These are phyloP conservation scores for Citrullus colocynthis DNA, from an alignment of 306 rosid genomes.

Conservation along the genomic window DNA sequence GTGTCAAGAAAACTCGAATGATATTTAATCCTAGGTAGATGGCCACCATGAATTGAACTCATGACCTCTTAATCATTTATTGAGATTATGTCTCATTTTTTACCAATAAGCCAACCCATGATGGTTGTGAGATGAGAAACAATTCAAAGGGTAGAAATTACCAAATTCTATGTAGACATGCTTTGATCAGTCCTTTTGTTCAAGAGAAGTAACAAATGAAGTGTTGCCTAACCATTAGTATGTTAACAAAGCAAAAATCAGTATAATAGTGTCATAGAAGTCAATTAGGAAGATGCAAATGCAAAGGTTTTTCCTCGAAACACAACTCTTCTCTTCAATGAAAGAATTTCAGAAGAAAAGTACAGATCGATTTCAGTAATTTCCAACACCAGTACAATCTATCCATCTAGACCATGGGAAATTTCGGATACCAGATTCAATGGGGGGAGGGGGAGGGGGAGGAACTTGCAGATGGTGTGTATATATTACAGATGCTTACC, in stretches of 20 bases:
- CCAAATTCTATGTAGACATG: background rate
- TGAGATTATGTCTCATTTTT: too few species aligned
- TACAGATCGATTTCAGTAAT: background rate
- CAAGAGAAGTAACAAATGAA: background rate
- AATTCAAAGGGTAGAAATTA: background rate
- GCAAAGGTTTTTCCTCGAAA: background rate
- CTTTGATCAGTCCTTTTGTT: background rate
- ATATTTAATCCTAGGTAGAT: too few species aligned
- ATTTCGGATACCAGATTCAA: background rate
- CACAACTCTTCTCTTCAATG: background rate
- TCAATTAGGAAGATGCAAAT: background rate
- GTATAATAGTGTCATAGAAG: background rate
- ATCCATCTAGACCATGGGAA: background rate
- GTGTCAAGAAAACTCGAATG: too few species aligned
- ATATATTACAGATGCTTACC: background rate
- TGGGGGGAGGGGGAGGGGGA: background rate
- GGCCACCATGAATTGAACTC: too few species aligned
- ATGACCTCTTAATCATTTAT: too few species aligned
- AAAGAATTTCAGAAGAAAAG: conserved; percentile 6
- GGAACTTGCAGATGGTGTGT: background rate
- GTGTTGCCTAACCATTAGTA: background rate
- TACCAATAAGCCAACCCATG: too few species aligned
- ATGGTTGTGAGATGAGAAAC: background rate
- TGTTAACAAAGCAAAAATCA: background rate
- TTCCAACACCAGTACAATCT: conserved; percentile 1